Base-by-base conservation (phyloP, 768 basidiomycete genomes). In the Filobasidium floriforme region DNA sequence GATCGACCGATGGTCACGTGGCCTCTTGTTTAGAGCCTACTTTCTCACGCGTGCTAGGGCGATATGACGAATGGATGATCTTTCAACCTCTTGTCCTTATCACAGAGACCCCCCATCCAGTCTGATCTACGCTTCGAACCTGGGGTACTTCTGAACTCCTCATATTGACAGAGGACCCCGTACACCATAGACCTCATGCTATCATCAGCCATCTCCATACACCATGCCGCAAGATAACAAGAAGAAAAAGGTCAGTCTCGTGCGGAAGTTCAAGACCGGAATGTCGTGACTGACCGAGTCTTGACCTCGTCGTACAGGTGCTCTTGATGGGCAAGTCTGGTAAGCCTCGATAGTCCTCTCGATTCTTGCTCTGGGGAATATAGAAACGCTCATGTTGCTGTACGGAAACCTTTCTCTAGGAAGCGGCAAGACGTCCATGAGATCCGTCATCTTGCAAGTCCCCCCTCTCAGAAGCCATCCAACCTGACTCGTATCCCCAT, bases 321-420 rank as follows among this genome's bases (percentile, higher is more conserved):
- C 86, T 99, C 72, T 83, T 98, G 68, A 99, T 99, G 96, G 96
- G 96, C 71, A 92, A 92, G 73, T 76, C 92, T 89, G 87, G 92
- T 92, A 79, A 69, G 85, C 65, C n/a, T 15, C 49, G 73, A 41
- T 73, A 55, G 43, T 49, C 15, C 37, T 57, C 29, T 14, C 7
- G n/a, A 26, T 26, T n/a, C 59, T 12, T 11, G 41, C 46, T 60
- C 11, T 10, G 1, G 15, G 29, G 14, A n/a, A n/a, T n/a, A 10
- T n/a, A 11, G 55, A 54, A 26, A 19, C 19, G 44, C 43, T 63
- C 24, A 61, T 43, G 11, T 41, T 37, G 32, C 3, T 37, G 9
- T 37, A 37, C 32, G 32, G 32, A 3, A 37, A 37, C 32, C 32
- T 37, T 3, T n/a, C 7, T n/a, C 7, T 69, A 80, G 81, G 82